A percentile compares a stretch with the other conserved stretches of the same genome.
phyloP scores from a whole-genome alignment of 257 asterid genomes.

The Rhazya stricta region DNA sequence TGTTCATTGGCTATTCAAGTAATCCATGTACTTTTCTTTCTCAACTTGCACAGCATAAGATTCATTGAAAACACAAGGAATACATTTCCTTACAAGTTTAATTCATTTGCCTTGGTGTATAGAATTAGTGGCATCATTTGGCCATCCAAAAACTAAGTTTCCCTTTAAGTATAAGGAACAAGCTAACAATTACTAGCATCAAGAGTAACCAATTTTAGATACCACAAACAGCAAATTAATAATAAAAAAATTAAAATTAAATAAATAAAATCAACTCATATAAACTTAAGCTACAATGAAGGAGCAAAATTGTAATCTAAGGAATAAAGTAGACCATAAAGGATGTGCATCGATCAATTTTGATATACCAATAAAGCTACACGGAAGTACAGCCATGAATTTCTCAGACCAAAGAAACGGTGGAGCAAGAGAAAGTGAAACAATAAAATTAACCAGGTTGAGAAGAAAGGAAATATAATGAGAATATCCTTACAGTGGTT shows the following conservation, averaged over 20 bases:
- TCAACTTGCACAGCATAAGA: neutral
- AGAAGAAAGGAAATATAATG: neutral
- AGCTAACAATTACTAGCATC: neutral
- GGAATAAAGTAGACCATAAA: neutral
- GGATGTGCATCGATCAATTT: neutral
- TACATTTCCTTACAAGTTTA: neutral
- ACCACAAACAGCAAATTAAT: neutral
- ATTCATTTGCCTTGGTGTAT: neutral
- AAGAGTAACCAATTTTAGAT: neutral
- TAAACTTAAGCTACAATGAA: neutral
- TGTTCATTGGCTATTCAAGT: neutral
- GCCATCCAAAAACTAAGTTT: neutral
- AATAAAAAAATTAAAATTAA: neutral
- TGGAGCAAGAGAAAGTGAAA: neutral
- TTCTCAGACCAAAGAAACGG: neutral
- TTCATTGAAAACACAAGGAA: neutral
- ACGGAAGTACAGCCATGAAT: neutral
- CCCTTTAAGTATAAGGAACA: neutral
- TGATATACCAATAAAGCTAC: neutral
- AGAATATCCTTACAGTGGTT: conserved; percentile 15
- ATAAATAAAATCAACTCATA: neutral
- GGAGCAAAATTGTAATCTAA: neutral
- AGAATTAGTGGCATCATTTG: neutral
- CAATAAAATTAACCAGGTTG: neutral
- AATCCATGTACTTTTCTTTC: neutral